Evolutionary conservation across 2,329 filamentous ascomycete genomes (phyloP).

Genomic region (Monosporascus sp.): DNA sequence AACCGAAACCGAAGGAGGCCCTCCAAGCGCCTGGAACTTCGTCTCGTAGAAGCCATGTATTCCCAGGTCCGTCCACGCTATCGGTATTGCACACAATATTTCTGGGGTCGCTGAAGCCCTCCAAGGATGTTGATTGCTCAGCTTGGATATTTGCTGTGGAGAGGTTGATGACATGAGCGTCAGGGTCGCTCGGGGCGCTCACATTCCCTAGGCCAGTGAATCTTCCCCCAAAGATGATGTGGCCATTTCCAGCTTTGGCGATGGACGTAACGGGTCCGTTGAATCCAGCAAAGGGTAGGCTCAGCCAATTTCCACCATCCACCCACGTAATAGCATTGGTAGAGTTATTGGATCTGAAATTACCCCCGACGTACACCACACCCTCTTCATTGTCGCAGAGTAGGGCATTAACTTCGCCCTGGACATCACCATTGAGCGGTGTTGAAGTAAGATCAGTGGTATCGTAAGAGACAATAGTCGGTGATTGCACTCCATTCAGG

Average conservation of each 20-base stretch:
- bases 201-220: slow-evolving; percentile 87
- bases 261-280: slow-evolving; percentile 90
- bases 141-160: slow-evolving; percentile 69
- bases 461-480: slow-evolving; percentile 77
- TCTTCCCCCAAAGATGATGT: slow-evolving; percentile 85
- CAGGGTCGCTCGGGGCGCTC: slow-evolving; percentile 58
- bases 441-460: slow-evolving; percentile 64
- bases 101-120: slow-evolving; percentile 67
- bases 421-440: slow-evolving; percentile 71
- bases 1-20: slow-evolving; percentile 76
- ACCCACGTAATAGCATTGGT: slow-evolving; percentile 87
- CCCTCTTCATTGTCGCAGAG: slow-evolving; percentile 72
- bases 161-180: slow-evolving; percentile 79
- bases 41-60: slow-evolving; percentile 77
- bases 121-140: slow-evolving; percentile 52
- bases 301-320: slow-evolving; percentile 62
- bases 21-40: slow-evolving; percentile 74
- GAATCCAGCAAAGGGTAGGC: slow-evolving; percentile 87
- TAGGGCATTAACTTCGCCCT: slow-evolving; percentile 75
- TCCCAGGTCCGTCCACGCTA: slow-evolving; percentile 62
- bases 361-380: slow-evolving; percentile 87
- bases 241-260: slow-evolving; percentile 68
- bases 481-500: slow-evolving; percentile 68
- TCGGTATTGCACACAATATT: slow-evolving; percentile 78
- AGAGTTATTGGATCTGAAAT: slow-evolving; percentile 73